These are phyloP conservation scores for Epichloe aotearoae DNA, from an alignment of 2,329 filamentous ascomycete species.

Conservation along the genomic window DNA sequence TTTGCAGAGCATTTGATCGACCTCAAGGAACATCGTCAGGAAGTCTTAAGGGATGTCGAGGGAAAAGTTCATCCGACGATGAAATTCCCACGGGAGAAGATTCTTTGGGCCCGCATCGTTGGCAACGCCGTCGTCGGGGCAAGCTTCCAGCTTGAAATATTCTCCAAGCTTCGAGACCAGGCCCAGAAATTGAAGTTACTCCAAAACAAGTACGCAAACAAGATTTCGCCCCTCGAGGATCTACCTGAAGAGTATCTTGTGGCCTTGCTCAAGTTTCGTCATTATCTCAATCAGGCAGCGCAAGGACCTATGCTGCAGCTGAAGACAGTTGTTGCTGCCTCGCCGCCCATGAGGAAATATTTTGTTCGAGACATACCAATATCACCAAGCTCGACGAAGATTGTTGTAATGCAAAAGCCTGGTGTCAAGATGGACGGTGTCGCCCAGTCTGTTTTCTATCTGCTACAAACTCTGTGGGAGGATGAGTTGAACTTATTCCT, in stretches of 20 bases:
- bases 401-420: slow-evolving; percentile 9
- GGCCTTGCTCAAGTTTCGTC: slow-evolving; percentile 26
- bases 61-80: slow-evolving; percentile 17
- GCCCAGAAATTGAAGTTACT: slow-evolving; percentile 15
- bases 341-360: slow-evolving; percentile 25
- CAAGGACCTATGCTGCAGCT: slow-evolving; percentile 19
- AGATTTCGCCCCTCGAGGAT: slow-evolving; percentile 17
- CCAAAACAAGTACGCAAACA: slow-evolving; percentile 17
- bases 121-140: slow-evolving; percentile 18
- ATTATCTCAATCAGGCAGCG: slow-evolving; percentile 20
- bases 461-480: slow-evolving; percentile 25
- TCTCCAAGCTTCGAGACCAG: slow-evolving; percentile 23
- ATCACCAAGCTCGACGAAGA: slow-evolving; percentile 10
- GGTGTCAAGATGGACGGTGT: slow-evolving; percentile 10
- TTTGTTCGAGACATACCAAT: slow-evolving; percentile 18
- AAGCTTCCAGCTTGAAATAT: slow-evolving; percentile 23
- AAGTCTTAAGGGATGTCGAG: slow-evolving; percentile 26
- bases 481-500: slow-evolving; percentile 19
- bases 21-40: slow-evolving; percentile 30
- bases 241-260: slow-evolving; percentile 21
- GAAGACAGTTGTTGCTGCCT: slow-evolving; percentile 14
- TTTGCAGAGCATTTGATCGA: slow-evolving; percentile 33
- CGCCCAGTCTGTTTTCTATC: slow-evolving; percentile 20
- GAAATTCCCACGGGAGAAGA: slow-evolving; percentile 5
- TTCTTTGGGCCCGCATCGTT: slow-evolving; percentile 28